phyloP scores from a whole-genome alignment of 208 protist genomes.

The Trichomonas tenax region DNA sequence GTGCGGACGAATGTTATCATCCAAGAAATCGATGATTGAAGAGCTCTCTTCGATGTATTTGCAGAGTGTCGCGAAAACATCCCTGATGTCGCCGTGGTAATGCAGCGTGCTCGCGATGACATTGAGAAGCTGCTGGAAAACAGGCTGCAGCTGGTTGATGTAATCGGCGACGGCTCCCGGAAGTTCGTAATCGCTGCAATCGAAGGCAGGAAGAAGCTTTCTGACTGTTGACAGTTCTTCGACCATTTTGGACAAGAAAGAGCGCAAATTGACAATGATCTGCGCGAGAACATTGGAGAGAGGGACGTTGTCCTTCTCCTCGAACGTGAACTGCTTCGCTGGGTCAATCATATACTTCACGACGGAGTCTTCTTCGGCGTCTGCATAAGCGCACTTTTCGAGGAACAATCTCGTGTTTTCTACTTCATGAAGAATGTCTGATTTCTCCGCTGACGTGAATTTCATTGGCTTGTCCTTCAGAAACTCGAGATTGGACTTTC shows the following conservation, averaged over 20 bases:
- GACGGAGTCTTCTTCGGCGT: not conserved
- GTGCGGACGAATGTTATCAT: not conserved
- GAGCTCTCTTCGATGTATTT: not conserved
- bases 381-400: not conserved
- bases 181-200: not conserved
- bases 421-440: not conserved
- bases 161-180: not conserved
- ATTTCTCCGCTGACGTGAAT: not conserved
- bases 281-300: not conserved
- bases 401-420: not conserved
- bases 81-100: not conserved
- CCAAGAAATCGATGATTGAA: not conserved
- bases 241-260: not conserved
- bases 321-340: not conserved
- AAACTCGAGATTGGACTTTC: not conserved
- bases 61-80: not conserved
- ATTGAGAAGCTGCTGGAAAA: not conserved
- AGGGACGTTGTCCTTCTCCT: not conserved
- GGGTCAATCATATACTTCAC: not conserved
- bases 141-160: not conserved
- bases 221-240: not conserved
- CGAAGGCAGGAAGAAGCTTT: not conserved
- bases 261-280: not conserved
- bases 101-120: not conserved
- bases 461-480: not conserved